phyloP scores from a whole-genome alignment of 495 filamentous ascomycete species.

The Barbatosphaeria neglecta region DNA sequence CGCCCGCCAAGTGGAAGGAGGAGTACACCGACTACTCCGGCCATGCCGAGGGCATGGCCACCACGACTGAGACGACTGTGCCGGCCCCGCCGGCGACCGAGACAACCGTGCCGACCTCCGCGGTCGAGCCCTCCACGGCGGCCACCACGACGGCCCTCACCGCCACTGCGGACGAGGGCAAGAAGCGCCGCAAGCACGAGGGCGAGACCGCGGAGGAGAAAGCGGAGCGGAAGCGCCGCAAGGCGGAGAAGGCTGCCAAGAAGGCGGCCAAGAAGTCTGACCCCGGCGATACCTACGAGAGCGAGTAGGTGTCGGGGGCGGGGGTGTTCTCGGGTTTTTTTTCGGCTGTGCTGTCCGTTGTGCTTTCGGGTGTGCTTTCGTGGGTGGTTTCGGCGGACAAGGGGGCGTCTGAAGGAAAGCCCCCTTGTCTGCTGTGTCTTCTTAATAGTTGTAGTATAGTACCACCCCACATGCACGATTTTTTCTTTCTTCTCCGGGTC shows the following conservation, averaged over 20 bases:
- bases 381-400: no score
- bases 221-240: neutral
- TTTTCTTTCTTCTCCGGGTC: no score
- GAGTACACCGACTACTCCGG: slow-evolving; percentile 80
- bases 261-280: neutral
- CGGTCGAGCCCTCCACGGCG: slow-evolving; percentile 10
- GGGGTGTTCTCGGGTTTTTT: no score
- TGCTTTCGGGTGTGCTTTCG: no score
- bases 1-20: slow-evolving; percentile 79
- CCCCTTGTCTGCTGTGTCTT: no score
- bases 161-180: slow-evolving; percentile 31
- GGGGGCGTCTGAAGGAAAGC: no score
- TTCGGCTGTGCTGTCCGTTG: no score
- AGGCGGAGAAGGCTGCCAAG: neutral
- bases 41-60: no score
- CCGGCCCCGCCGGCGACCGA: slow-evolving; percentile 25
- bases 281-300: no score
- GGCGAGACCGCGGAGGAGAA: slow-evolving; percentile 68
- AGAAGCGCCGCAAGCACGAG: slow-evolving; percentile 72
- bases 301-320: no score
- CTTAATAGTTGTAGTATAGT: no score
- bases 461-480: no score
- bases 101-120: slow-evolving; percentile 14
- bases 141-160: slow-evolving; percentile 21
- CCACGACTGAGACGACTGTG: slow-evolving; percentile 14